These are phyloP conservation scores for Umbilicus rupestris DNA, from an alignment of 164 flowering plant species.

Conservation along the genomic window DNA sequence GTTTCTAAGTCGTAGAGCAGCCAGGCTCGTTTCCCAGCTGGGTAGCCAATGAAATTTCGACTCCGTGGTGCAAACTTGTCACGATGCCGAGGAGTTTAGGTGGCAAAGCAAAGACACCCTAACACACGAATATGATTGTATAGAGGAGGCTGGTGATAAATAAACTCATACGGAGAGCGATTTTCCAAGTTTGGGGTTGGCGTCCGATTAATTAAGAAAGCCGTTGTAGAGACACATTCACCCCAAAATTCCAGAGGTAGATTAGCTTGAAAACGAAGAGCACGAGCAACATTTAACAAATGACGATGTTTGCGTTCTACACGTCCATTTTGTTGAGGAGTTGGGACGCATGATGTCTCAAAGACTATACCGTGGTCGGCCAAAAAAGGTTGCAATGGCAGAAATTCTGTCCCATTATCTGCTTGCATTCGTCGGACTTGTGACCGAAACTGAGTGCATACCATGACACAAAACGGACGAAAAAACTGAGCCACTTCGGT, in stretches of 20 bases:
- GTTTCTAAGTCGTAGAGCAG: background rate
- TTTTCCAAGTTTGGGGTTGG: background rate
- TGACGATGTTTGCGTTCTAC: no score
- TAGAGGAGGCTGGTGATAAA: background rate
- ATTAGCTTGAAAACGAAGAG: background rate
- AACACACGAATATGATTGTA: slow-evolving; percentile 1
- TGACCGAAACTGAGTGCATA: no score
- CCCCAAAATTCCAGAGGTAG: no score
- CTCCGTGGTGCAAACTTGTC: no score
- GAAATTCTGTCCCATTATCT: slow-evolving; percentile 3
- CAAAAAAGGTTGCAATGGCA: background rate
- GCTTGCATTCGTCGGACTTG: no score
- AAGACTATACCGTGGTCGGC: background rate
- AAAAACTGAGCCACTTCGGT: no score
- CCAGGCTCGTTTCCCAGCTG: background rate
- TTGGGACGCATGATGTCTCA: background rate
- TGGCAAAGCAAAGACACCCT: slow-evolving; percentile 4
- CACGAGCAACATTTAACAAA: no score
- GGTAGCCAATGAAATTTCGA: no score
- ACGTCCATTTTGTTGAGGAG: no score
- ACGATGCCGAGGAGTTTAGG: background rate
- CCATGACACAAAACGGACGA: no score
- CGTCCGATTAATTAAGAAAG: no score
- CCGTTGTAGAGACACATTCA: no score
- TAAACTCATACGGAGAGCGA: background rate